Evolutionary conservation across 179 eudicot genomes (phyloP).

Genomic region (Gypsophila paniculata): DNA sequence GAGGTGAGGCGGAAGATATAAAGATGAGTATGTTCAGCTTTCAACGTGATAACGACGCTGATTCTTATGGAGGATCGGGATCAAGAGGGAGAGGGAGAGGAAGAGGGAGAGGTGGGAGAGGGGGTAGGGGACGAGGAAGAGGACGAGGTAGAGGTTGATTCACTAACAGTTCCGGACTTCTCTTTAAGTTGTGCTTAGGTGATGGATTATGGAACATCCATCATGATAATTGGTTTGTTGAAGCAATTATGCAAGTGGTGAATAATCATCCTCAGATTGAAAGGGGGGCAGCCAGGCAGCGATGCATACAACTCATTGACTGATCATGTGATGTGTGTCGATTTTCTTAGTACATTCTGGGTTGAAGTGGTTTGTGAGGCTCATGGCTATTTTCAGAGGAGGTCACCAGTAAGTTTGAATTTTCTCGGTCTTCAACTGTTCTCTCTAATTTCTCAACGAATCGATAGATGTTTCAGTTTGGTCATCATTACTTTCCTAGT

Average conservation of each 20-base stretch:
- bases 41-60: slow-evolving; percentile 42
- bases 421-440: neutral
- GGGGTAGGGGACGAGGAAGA: slow-evolving; percentile 45
- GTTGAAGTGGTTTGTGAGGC: neutral
- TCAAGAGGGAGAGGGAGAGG: slow-evolving; percentile 57
- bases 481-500: neutral
- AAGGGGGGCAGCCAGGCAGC: neutral
- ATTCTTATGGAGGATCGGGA: slow-evolving; percentile 36
- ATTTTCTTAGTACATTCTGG: neutral
- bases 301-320: neutral
- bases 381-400: neutral
- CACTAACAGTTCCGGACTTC: neutral
- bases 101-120: slow-evolving; percentile 37
- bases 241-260: neutral
- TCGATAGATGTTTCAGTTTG: neutral
- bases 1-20: slow-evolving; percentile 48
- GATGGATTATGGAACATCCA: neutral
- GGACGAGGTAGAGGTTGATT: slow-evolving; percentile 31
- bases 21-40: slow-evolving; percentile 77
- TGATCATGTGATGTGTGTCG: neutral
- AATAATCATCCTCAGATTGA: neutral
- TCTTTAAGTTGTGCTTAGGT: neutral
- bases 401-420: neutral
- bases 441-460: neutral
- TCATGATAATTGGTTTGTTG: neutral